Conservation (phyloP, 2,329 filamentous ascomycete species). For the Fusarium vanettenii region DNA sequence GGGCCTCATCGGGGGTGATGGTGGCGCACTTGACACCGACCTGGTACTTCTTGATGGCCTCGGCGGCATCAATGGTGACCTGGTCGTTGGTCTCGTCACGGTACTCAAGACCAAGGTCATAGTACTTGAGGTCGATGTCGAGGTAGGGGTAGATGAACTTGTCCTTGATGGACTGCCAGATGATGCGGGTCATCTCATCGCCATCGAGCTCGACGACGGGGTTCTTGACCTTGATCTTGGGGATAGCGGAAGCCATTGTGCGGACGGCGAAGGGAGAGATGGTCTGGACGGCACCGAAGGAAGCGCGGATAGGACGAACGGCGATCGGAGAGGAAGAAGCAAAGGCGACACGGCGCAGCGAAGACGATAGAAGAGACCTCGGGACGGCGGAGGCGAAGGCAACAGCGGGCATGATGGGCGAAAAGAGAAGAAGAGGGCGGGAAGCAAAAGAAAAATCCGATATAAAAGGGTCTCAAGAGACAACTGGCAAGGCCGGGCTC, state of each 20-base stretch:
- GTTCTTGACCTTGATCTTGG: slow-evolving; percentile 99
- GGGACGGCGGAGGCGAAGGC: slow-evolving; percentile 43
- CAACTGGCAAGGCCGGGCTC: slow-evolving; percentile 28
- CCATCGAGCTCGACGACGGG: slow-evolving; percentile 98
- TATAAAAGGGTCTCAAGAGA: slow-evolving; percentile 38
- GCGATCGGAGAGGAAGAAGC: slow-evolving; percentile 39
- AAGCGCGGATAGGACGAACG: slow-evolving; percentile 55
- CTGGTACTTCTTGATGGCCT: slow-evolving; percentile 98
- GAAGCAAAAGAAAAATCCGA: slow-evolving; percentile 38
- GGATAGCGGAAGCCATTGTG: slow-evolving; percentile 64
- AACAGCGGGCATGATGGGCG: slow-evolving; percentile 46
- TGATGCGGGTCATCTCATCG: slow-evolving; percentile 96
- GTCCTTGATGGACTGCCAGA: slow-evolving; percentile 99
- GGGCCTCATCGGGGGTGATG: slow-evolving; percentile 96
- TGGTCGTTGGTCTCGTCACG: slow-evolving; percentile 96
- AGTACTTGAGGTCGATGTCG: slow-evolving; percentile 98
- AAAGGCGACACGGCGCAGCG: slow-evolving; percentile 45
- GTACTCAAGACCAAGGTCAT: slow-evolving; percentile 92
- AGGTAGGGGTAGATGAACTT: slow-evolving; percentile 98
- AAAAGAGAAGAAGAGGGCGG: slow-evolving; percentile 34
- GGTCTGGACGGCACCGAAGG: slow-evolving; percentile 57
- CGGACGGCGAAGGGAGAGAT: slow-evolving; percentile 72
- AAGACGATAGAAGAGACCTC: slow-evolving; percentile 47
- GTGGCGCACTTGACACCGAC: slow-evolving; percentile 99
- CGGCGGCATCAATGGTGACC: slow-evolving; percentile 93